Base-by-base conservation (phyloP, 2,329 filamentous ascomycete species). In the Aspergillus pseudotamarii region DNA sequence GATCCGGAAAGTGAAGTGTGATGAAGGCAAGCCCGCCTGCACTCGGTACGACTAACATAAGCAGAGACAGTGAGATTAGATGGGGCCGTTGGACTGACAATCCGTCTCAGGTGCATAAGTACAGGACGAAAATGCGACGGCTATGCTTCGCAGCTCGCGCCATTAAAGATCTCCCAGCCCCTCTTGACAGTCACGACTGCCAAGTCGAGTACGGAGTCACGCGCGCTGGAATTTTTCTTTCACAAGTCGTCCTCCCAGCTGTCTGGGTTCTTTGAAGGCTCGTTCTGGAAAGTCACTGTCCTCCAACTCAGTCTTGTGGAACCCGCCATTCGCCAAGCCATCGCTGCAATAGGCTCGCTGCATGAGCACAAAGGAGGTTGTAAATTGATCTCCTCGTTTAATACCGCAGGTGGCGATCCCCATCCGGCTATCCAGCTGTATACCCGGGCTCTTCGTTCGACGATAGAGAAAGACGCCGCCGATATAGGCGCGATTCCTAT, bases 191-290 rank as follows among this genome's bases (percentile, higher is more conserved):
- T 54, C 4, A 57, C 61, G n/a, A 53, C 57, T 8, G 36, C 58
- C 19, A 60, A 60, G 9, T 34, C 48, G 0, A 45, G 50, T 3
- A 46, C 41, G 0, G 68, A 70, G 46, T 56, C 60, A 10, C 61
- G 56, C 11, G 67, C 67, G 6, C 60, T 70, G 19, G 66, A 82
- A 21, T 80, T 82, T 69, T 80, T 80, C 54, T 84, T 84, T 10
- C 76, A 83, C 30, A 85, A 86, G 50, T 89, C 89, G 0, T 86
- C 88, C 1, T 84, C 78, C 54, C 87, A 89, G 69, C 78, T 91
- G 8, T 89, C 88, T 0, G 88, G 89, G 14, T 90, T 88, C 72
- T 91, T 91, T 64, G 86, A 90, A 71, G 85, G 84, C 23, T 80
- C 83, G 1, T 91, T 91, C 71, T 91, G 88, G 88, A 87, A 83